Evolutionary conservation across 805 yeast species (phyloP).

Genomic region (Ogataea saltuana): DNA sequence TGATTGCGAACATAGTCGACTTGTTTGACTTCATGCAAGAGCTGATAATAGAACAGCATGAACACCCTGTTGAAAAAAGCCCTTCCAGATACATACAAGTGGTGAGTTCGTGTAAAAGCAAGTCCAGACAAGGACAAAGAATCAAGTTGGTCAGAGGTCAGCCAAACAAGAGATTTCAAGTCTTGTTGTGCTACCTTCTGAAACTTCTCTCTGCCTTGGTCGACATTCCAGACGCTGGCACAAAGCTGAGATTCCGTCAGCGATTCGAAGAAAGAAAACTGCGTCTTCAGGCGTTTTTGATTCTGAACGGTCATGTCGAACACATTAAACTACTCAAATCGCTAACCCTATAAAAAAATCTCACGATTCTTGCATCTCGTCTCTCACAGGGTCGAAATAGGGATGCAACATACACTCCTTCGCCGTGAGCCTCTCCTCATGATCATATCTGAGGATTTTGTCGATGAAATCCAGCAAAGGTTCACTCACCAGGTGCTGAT

Average conservation of each 20-base stretch:
- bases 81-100: constrained; percentile 17
- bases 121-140: constrained; percentile 4
- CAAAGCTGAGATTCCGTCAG: constrained; percentile 6
- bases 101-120: constrained; percentile 9
- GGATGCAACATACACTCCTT: constrained; percentile 81
- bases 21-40: constrained; percentile 18
- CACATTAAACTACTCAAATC: constrained; percentile 13
- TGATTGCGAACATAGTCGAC: constrained; percentile 7
- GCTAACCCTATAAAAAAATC: constrained; percentile 8
- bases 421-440: constrained; percentile 85
- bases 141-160: constrained; percentile 8
- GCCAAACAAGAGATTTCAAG: constrained; percentile 14
- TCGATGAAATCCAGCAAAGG: constrained; percentile 83
- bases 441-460: constrained; percentile 78
- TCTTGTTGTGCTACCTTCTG: constrained; percentile 15
- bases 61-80: background rate
- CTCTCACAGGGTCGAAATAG: constrained; percentile 38
- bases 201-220: constrained; percentile 8
- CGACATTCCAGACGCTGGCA: constrained; percentile 6
- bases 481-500: constrained; percentile 63
- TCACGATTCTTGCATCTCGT: constrained; percentile 5
- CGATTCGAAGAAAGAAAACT: constrained; percentile 7
- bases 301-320: constrained; percentile 19
- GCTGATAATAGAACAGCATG: constrained; percentile 13
- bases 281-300: constrained; percentile 21